Conservation (phyloP, 495 filamentous ascomycete genomes). For the Platismatia glauca region DNA sequence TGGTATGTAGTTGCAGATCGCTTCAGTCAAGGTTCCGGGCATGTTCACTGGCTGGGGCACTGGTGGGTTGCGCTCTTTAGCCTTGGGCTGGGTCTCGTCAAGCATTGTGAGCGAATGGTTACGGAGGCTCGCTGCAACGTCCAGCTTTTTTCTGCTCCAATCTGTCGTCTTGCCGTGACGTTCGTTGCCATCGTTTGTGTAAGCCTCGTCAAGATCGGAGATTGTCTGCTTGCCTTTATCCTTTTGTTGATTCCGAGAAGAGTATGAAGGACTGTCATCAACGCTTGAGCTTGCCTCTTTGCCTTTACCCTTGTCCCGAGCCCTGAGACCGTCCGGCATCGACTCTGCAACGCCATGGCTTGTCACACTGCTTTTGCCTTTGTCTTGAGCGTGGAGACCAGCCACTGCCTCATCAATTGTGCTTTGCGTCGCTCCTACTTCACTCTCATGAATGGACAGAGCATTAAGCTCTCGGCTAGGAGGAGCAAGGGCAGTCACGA, state of each 20-base stretch:
- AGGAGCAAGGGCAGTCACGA: not conserved
- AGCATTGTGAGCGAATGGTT: not conserved
- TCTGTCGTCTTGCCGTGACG: not conserved
- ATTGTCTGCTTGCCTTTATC: not conserved
- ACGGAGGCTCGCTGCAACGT: constrained; percentile 2
- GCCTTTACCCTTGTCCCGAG: not conserved
- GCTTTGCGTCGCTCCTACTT: not conserved
- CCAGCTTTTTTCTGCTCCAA: not conserved
- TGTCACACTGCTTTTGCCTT: not conserved
- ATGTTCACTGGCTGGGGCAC: constrained; percentile 6
- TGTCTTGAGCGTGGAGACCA: not conserved
- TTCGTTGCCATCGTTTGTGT: not conserved
- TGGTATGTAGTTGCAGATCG: constrained; percentile 5
- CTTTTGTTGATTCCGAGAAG: not conserved
- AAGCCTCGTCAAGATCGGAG: not conserved
- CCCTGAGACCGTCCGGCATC: not conserved
- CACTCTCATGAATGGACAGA: not conserved
- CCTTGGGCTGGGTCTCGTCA: not conserved
- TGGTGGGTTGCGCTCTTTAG: not conserved
- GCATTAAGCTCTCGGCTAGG: not conserved
- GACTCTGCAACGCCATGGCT: not conserved
- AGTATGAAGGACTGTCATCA: not conserved
- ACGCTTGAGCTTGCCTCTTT: not conserved
- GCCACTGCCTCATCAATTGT: not conserved
- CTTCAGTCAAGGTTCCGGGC: constrained; percentile 14